phyloP scores from a whole-genome alignment of 2,329 filamentous ascomycete genomes.

The Fusarium papillatum region DNA sequence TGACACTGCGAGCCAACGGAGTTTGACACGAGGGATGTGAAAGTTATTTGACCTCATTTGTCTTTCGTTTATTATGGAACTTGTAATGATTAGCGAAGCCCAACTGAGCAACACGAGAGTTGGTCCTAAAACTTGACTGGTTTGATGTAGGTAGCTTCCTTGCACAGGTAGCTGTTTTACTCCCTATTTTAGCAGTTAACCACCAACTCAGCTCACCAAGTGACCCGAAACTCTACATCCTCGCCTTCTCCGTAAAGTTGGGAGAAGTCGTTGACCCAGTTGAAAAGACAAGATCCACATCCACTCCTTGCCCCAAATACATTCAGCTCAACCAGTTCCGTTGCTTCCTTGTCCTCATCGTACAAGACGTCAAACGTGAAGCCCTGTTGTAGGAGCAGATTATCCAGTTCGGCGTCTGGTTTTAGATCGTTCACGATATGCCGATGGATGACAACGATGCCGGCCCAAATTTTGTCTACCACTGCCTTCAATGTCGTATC shows the following conservation, averaged over 20 bases:
- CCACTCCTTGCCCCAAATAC: conserved; percentile 58
- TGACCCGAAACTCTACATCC: conserved; percentile 19
- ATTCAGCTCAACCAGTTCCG: conserved; percentile 58
- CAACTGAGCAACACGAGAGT: background rate
- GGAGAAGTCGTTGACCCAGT: conserved; percentile 52
- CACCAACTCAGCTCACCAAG: background rate
- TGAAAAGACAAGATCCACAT: conserved; percentile 61
- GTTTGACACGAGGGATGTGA: background rate
- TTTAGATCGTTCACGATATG: conserved; percentile 15
- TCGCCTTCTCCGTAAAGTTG: conserved; percentile 13
- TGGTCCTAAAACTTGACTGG: background rate
- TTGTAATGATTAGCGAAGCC: background rate
- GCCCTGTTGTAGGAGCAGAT: conserved; percentile 51
- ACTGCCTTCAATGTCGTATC: conserved; percentile 20
- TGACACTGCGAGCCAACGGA: background rate
- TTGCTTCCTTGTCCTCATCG: conserved; percentile 41
- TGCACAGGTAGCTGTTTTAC: background rate
- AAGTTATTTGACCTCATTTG: background rate
- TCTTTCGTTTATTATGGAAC: background rate
- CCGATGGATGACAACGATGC: conserved; percentile 13
- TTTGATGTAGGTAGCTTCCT: background rate
- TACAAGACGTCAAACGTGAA: conserved; percentile 59
- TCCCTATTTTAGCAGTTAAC: background rate
- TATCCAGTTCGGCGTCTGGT: conserved; percentile 36
- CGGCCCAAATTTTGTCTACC: conserved; percentile 27